phyloP scores from a whole-genome alignment of 345 rosid genomes.

The Rhizophora mangle region DNA sequence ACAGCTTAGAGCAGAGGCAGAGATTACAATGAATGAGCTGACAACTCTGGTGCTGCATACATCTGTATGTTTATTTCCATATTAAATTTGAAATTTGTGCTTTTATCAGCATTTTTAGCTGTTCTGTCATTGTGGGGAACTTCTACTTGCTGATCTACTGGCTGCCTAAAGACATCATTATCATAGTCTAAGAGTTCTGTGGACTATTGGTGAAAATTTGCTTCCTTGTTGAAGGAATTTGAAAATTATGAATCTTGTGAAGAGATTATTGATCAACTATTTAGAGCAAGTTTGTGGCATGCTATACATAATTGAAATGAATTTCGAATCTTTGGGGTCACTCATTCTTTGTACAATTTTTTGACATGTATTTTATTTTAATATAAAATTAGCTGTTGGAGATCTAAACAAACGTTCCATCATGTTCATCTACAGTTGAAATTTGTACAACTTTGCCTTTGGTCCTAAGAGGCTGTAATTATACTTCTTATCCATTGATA shows the following conservation, averaged over 20 bases:
- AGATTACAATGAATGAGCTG: slow-evolving; percentile 60
- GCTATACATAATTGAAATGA: background rate
- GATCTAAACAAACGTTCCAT: background rate
- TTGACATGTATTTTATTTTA: background rate
- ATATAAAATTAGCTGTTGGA: background rate
- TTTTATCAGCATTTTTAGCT: background rate
- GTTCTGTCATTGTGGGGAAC: background rate
- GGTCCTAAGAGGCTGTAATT: slow-evolving; percentile 2
- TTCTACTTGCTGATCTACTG: background rate
- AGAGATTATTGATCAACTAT: background rate
- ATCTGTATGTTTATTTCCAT: slow-evolving; percentile 52
- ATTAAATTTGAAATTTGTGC: background rate
- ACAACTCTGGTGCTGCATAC: slow-evolving; percentile 68
- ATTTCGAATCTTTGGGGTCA: background rate
- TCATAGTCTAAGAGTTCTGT: background rate
- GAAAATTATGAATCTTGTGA: background rate
- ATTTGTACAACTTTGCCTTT: background rate
- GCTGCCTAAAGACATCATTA: background rate
- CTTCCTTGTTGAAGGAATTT: background rate
- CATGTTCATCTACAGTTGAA: slow-evolving; percentile 4
- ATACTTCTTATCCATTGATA: background rate
- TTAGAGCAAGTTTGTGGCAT: background rate
- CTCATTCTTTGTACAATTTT: background rate
- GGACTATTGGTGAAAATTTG: background rate
- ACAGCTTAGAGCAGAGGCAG: slow-evolving; percentile 54